A percentile compares a stretch with the other conserved stretches of the same genome.
Conservation (phyloP, 805 yeast genomes). For the Saccharomycopsis schoenii region DNA sequence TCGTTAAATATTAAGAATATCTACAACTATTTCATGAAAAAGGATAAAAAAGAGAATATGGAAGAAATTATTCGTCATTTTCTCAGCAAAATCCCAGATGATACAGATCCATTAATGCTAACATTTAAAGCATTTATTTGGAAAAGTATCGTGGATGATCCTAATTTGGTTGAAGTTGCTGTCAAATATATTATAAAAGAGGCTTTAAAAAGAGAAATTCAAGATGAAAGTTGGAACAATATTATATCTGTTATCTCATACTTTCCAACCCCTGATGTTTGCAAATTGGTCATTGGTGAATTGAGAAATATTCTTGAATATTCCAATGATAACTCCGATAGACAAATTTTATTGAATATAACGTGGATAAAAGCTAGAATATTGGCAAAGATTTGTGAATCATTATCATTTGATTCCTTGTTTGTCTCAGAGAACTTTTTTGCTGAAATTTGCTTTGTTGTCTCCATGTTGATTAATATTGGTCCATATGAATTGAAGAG, state of each 20-base stretch:
- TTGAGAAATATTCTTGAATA: conserved; percentile 34
- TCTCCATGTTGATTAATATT: conserved; percentile 30
- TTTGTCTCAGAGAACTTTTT: conserved; percentile 39
- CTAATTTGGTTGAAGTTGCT: conserved; percentile 33
- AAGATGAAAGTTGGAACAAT: conserved; percentile 42
- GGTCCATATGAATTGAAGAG: conserved; percentile 31
- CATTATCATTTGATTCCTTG: conserved; percentile 43
- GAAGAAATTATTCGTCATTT: conserved; percentile 41
- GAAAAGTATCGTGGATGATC: conserved; percentile 40
- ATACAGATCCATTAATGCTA: conserved; percentile 30
- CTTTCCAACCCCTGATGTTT: conserved; percentile 43
- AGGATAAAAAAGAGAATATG: conserved; percentile 36
- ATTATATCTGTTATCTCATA: conserved; percentile 38
- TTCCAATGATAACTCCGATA: conserved; percentile 18
- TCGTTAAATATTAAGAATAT: conserved; percentile 46
- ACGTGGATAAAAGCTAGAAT: conserved; percentile 46
- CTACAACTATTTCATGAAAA: conserved; percentile 32
- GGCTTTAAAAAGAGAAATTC: conserved; percentile 45
- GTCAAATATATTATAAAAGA: conserved; percentile 47
- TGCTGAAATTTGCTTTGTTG: conserved; percentile 44
- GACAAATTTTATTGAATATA: conserved; percentile 28
- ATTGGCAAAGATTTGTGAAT: conserved; percentile 39
- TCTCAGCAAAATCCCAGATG: conserved; percentile 32
- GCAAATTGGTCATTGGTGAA: conserved; percentile 40
- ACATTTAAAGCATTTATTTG: conserved; percentile 39